A percentile compares a stretch with the other conserved stretches of the same genome.
These are phyloP conservation scores for Citrullus mucosospermus DNA, from an alignment of 306 rosid genomes.

Conservation along the genomic window DNA sequence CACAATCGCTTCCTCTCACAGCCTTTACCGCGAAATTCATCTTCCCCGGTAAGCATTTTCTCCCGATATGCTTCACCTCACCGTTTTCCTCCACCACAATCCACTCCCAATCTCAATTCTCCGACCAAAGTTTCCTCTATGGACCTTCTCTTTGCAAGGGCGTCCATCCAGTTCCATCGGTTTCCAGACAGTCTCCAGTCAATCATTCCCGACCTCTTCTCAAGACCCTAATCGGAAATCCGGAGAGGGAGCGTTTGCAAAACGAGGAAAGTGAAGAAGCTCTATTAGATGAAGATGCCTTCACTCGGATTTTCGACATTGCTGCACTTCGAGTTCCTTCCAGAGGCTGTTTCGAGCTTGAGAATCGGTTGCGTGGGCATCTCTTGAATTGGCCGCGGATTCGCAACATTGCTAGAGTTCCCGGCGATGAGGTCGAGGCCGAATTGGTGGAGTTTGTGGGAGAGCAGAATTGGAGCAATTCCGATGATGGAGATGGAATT, in stretches of 20 bases:
- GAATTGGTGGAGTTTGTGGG: constrained; percentile 23
- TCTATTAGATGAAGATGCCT: constrained; percentile 28
- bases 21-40: constrained; percentile 13
- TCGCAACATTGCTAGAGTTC: constrained; percentile 75
- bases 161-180: not conserved
- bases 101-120: constrained; percentile 10
- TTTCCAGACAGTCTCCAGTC: constrained; percentile 2
- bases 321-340: constrained; percentile 81
- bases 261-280: constrained; percentile 8
- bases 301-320: constrained; percentile 49
- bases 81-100: constrained; percentile 10
- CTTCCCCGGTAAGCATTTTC: constrained; percentile 7
- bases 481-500: constrained; percentile 7
- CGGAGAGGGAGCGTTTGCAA: not conserved
- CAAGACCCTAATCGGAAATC: not conserved
- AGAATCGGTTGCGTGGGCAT: constrained; percentile 75
- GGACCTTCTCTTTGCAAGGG: constrained; percentile 81
- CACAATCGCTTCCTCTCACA: constrained; percentile 20
- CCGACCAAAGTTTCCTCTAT: constrained; percentile 21
- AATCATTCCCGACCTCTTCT: constrained; percentile 3
- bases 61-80: constrained; percentile 12
- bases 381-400: constrained; percentile 92
- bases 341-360: constrained; percentile 54
- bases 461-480: not conserved
- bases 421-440: constrained; percentile 65